A percentile compares a stretch with the other conserved stretches of the same genome.
phyloP scores from a whole-genome alignment of 164 flowering plant genomes.

The Vitis rotundifolia region DNA sequence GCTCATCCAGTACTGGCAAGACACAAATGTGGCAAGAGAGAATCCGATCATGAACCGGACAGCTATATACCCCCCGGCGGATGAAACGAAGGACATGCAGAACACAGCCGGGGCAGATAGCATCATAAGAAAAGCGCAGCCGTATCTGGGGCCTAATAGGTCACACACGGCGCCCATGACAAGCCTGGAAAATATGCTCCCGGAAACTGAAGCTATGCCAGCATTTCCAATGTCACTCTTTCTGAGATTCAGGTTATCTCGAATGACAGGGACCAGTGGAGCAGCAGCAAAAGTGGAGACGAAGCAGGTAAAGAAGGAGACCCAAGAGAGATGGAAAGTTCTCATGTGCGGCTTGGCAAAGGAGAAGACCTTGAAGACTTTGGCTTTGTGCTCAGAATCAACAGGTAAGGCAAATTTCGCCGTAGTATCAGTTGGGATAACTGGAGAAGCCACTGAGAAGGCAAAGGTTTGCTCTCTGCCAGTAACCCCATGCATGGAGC shows the following conservation, averaged over 20 bases:
- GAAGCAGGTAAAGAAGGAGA: slow-evolving; percentile 24
- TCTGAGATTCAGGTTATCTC: slow-evolving; percentile 19
- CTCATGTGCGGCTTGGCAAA: slow-evolving; percentile 23
- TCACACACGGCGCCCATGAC: slow-evolving; percentile 26
- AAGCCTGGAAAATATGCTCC: slow-evolving; percentile 25
- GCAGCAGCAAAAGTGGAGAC: slow-evolving; percentile 25
- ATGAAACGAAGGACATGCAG: slow-evolving; percentile 23
- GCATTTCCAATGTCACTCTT: slow-evolving; percentile 22
- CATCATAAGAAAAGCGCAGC: slow-evolving; percentile 25
- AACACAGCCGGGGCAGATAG: slow-evolving; percentile 23
- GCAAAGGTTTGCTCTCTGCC: slow-evolving; percentile 34
- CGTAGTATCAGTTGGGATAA: slow-evolving; percentile 22
- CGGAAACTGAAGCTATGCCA: slow-evolving; percentile 21
- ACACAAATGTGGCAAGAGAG: slow-evolving; percentile 23
- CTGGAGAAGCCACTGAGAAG: slow-evolving; percentile 28
- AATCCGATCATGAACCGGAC: slow-evolving; percentile 24
- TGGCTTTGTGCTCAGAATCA: slow-evolving; percentile 24
- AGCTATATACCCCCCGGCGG: slow-evolving; percentile 16
- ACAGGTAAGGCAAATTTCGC: slow-evolving; percentile 25
- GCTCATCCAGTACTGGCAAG: slow-evolving; percentile 29
- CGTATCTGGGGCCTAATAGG: slow-evolving; percentile 19
- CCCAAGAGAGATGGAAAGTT: slow-evolving; percentile 25
- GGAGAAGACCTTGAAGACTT: slow-evolving; percentile 12
- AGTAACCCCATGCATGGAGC: slow-evolving; percentile 39
- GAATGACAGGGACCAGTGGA: slow-evolving; percentile 22